Percentiles rank a stretch among this genome's conserved stretches.
These are phyloP conservation scores for Epichloe gansuensis DNA, from an alignment of 2,329 filamentous ascomycete species.

Conservation along the genomic window DNA sequence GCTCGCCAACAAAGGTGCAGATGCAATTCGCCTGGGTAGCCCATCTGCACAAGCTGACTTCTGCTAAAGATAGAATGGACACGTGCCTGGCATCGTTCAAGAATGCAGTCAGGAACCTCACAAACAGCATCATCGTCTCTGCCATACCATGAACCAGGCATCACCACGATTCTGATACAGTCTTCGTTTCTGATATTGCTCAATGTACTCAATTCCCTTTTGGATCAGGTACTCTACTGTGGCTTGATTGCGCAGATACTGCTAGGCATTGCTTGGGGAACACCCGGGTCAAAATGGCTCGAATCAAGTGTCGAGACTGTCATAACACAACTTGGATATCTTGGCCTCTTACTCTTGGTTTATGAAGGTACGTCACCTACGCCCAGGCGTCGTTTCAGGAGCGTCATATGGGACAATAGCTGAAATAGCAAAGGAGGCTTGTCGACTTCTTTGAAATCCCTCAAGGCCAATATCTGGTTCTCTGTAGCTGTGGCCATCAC, in stretches of 20 bases:
- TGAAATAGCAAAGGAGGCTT: slow-evolving; percentile 37
- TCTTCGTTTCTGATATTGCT: slow-evolving; percentile 50
- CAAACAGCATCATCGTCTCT: slow-evolving; percentile 10
- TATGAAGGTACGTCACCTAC: slow-evolving; percentile 43
- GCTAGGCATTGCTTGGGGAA: slow-evolving; percentile 57
- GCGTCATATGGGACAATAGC: not conserved
- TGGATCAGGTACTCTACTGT: slow-evolving; percentile 52
- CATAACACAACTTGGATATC: slow-evolving; percentile 55
- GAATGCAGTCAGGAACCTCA: not conserved
- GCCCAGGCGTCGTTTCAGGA: too few relatives aligned
- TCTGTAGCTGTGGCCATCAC: slow-evolving; percentile 51
- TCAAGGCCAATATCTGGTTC: slow-evolving; percentile 47
- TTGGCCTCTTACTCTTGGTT: slow-evolving; percentile 59
- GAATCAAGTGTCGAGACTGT: slow-evolving; percentile 34
- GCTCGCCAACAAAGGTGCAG: too few relatives aligned
- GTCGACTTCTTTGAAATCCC: slow-evolving; percentile 16
- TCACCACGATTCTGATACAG: slow-evolving; percentile 44
- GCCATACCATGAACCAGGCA: slow-evolving; percentile 50
- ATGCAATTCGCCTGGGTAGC: too few relatives aligned
- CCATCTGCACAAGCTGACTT: too few relatives aligned
- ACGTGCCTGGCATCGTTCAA: too few relatives aligned
- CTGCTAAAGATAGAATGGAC: too few relatives aligned
- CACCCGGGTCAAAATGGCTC: slow-evolving; percentile 51
- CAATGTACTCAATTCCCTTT: slow-evolving; percentile 41
- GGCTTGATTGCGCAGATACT: slow-evolving; percentile 61